A percentile compares a stretch with the other conserved stretches of the same genome.
Conservation (phyloP, 257 asterid species). For the Handroanthus guayacan region DNA sequence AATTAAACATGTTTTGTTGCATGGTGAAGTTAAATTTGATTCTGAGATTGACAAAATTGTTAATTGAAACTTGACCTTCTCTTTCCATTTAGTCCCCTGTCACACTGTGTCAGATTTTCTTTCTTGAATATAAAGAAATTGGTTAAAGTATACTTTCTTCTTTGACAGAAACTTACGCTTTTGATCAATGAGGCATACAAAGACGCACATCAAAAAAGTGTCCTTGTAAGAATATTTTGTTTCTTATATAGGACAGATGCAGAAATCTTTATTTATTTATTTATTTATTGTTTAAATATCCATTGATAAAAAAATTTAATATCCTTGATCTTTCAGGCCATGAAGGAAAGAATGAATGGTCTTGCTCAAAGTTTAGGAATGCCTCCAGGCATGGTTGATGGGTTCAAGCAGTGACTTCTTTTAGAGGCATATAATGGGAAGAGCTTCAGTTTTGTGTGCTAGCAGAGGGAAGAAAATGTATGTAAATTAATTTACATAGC, state of each 20-base stretch:
- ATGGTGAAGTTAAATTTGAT: neutral
- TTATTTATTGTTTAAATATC: neutral
- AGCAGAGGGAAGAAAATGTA: conserved; percentile 26
- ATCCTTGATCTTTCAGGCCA: conserved; percentile 55
- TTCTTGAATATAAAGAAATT: neutral
- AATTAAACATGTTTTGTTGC: neutral
- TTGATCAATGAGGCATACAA: conserved; percentile 76
- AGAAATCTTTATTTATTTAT: neutral
- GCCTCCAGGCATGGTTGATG: conserved; percentile 70
- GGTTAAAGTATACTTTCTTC: conserved; percentile 15
- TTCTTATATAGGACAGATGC: neutral
- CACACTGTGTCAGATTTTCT: neutral
- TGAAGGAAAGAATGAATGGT: conserved; percentile 75
- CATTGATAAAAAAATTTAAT: neutral
- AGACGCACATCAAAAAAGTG: conserved; percentile 82
- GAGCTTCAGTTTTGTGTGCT: conserved; percentile 35
- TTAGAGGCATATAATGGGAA: neutral
- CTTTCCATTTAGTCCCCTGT: neutral
- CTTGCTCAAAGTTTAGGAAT: conserved; percentile 82
- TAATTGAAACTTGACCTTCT: neutral
- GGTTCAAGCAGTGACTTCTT: conserved; percentile 47
- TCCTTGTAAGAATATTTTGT: conserved; percentile 45
- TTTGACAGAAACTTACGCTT: conserved; percentile 60
- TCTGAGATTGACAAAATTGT: neutral
- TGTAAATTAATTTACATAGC: conserved; percentile 6